Conservation (phyloP, 2,329 filamentous ascomycete genomes). For the Fusarium floridanum region DNA sequence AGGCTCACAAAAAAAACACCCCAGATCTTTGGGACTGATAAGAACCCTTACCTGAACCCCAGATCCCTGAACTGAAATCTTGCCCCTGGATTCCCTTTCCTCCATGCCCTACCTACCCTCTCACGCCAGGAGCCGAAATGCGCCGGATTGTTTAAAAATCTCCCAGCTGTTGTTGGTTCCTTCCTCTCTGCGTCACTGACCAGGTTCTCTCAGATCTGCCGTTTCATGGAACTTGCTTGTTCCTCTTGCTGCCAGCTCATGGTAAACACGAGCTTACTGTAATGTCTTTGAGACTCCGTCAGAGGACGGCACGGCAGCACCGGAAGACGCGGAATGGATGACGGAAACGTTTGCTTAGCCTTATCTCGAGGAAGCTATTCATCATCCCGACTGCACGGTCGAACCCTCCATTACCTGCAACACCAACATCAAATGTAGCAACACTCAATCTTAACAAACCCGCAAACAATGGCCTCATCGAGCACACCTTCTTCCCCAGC, state of each 20-base stretch:
- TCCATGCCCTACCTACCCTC: background rate
- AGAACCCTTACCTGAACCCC: constrained; percentile 30
- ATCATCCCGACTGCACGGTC: constrained; percentile 2
- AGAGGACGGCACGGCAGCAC: background rate
- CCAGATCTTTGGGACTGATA: constrained; percentile 37
- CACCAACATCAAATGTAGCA: background rate
- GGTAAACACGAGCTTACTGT: background rate
- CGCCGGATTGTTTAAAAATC: background rate
- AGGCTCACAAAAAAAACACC: background rate
- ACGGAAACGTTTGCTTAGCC: constrained; percentile 1
- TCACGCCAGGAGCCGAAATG: background rate
- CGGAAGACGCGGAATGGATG: constrained; percentile 1
- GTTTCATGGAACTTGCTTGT: background rate
- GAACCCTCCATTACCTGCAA: background rate
- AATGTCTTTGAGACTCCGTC: background rate
- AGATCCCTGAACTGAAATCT: constrained; percentile 26
- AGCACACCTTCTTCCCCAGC: background rate
- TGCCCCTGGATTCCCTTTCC: constrained; percentile 23
- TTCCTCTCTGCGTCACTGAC: background rate
- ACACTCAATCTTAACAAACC: background rate
- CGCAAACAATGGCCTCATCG: background rate
- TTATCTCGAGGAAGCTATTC: constrained; percentile 9
- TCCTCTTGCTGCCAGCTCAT: background rate
- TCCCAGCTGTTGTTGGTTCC: background rate
- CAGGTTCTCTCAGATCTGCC: background rate